phyloP scores from a whole-genome alignment of 2,329 filamentous ascomycete species.

The Curvularia sp. region DNA sequence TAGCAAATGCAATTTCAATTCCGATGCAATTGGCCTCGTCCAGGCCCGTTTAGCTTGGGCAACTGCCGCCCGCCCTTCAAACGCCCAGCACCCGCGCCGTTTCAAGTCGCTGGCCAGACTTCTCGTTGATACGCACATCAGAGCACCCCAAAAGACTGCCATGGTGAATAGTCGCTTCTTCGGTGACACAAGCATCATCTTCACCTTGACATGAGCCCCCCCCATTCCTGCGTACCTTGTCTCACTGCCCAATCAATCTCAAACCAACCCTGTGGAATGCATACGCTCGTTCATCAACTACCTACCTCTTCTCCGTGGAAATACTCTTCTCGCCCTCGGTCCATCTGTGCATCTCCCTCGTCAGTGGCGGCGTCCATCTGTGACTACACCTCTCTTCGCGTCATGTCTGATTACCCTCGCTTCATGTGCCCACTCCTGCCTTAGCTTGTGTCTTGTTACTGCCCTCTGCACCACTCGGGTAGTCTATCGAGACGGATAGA shows the following conservation, averaged over 20 bases:
- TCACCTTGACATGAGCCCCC: background rate
- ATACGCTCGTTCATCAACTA: background rate
- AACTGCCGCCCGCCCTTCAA: background rate
- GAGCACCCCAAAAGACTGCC: background rate
- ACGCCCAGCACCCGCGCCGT: background rate
- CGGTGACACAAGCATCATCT: background rate
- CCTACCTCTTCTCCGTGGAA: background rate
- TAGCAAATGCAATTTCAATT: conserved; percentile 9
- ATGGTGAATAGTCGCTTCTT: background rate
- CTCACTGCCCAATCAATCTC: conserved; percentile 12
- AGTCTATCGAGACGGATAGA: conserved; percentile 20
- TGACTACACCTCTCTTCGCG: conserved; percentile 9
- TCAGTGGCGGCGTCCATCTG: conserved; percentile 11
- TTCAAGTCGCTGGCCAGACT: background rate
- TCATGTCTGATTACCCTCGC: conserved; percentile 16
- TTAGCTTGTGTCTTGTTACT: conserved; percentile 32
- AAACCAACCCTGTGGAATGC: conserved; percentile 4
- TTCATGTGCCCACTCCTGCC: conserved; percentile 27
- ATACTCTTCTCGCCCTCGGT: conserved; percentile 9
- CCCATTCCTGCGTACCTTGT: conserved; percentile 1
- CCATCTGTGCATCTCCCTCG: conserved; percentile 4
- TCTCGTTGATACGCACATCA: background rate
- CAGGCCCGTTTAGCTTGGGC: conserved; percentile 1
- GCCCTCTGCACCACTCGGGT: conserved; percentile 26
- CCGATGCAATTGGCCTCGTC: conserved; percentile 9